Conservation (phyloP, 176 grass and related monocot genomes). For the Aegilops umbellulata region DNA sequence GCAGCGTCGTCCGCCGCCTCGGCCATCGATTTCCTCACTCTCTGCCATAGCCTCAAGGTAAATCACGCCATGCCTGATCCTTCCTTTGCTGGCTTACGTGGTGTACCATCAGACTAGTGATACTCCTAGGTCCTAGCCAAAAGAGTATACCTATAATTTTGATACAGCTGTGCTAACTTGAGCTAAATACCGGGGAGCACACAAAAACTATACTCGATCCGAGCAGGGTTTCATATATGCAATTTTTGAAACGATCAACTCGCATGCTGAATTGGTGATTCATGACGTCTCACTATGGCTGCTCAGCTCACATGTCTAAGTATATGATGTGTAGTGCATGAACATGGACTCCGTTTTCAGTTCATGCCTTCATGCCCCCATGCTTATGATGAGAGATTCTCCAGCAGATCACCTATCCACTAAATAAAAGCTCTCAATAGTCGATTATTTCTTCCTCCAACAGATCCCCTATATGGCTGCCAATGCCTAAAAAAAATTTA, state of each 20-base stretch:
- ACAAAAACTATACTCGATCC: background rate
- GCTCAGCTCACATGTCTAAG: background rate
- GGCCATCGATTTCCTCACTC: slow-evolving; percentile 88
- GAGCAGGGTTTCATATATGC: background rate
- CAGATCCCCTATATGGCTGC: too few relatives aligned
- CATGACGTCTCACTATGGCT: background rate
- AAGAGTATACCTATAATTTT: background rate
- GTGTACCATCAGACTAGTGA: background rate
- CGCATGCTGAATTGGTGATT: background rate
- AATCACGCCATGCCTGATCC: background rate
- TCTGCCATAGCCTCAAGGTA: slow-evolving; percentile 94
- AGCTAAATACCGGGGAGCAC: too few relatives aligned
- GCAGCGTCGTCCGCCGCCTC: slow-evolving; percentile 48
- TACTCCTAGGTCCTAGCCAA: background rate
- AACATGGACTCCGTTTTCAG: background rate
- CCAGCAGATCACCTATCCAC: background rate
- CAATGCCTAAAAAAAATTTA: too few relatives aligned
- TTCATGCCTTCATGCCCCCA: background rate
- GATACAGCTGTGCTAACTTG: background rate
- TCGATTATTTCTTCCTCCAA: too few relatives aligned
- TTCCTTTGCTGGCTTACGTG: background rate
- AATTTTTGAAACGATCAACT: background rate
- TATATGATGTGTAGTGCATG: background rate
- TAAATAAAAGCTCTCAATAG: too few relatives aligned
- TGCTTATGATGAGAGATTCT: background rate